A percentile compares a stretch with the other conserved stretches of the same genome.
These are phyloP conservation scores for Gracilaria gracilis DNA, from an alignment of 23 red algal genomes.

Conservation along the genomic window DNA sequence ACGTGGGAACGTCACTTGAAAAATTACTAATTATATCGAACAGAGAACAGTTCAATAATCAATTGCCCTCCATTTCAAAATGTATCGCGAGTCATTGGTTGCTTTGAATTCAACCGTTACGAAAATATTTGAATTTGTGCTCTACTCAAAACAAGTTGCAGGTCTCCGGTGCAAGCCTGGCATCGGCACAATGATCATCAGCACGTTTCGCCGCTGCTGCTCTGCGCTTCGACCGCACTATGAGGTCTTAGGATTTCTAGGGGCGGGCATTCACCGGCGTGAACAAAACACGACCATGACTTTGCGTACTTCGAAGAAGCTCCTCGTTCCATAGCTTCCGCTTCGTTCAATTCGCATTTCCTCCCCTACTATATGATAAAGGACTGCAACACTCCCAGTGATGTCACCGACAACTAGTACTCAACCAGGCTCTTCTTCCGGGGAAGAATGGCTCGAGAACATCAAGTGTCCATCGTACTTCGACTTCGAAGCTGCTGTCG, in stretches of 20 bases:
- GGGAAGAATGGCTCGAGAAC: conserved; percentile 50
- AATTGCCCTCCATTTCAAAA: not conserved
- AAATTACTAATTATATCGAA: not conserved
- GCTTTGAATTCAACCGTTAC: conserved; percentile 43
- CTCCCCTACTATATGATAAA: not conserved
- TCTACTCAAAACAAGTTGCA: not conserved
- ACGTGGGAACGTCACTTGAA: too few species aligned
- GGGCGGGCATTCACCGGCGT: not conserved
- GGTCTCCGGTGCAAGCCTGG: not conserved
- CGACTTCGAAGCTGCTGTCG: conserved; percentile 51
- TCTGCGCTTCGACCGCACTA: not conserved
- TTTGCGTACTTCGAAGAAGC: not conserved
- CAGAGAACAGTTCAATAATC: not conserved
- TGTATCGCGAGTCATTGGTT: not conserved
- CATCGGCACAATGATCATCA: not conserved
- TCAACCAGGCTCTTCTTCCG: conserved; percentile 8
- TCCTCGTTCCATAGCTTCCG: not conserved
- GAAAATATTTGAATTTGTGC: conserved; percentile 22
- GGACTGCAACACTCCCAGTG: not conserved
- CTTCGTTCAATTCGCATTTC: not conserved
- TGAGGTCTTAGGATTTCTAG: not conserved
- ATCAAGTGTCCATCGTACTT: conserved; percentile 53
- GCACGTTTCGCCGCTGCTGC: not conserved
- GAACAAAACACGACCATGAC: conserved; percentile 4
- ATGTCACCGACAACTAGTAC: conserved; percentile 1